Evolutionary conservation across 148 eudicot genomes (phyloP).

Genomic region (Vaccinium darrowii): DNA sequence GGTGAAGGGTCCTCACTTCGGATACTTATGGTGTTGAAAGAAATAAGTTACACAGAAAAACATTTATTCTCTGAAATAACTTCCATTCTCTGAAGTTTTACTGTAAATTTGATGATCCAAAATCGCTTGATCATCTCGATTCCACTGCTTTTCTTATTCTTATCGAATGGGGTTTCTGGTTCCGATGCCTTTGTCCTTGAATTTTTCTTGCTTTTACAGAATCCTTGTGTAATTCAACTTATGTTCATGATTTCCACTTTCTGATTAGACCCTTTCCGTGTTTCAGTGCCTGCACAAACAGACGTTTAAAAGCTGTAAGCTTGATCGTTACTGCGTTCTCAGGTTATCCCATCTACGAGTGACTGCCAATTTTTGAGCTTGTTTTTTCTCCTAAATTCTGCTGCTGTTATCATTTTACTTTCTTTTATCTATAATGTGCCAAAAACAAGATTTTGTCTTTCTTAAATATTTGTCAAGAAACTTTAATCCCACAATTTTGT

Average conservation of each 20-base stretch:
- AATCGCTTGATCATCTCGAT: not conserved
- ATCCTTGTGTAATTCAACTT: not conserved
- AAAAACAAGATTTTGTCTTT: not conserved
- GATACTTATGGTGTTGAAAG: not conserved
- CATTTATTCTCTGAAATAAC: not conserved
- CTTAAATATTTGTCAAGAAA: not conserved
- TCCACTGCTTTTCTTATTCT: not conserved
- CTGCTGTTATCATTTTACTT: slow-evolving; percentile 6
- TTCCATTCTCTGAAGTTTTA: not conserved
- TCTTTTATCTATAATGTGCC: not conserved
- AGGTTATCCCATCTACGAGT: not conserved
- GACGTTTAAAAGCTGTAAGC: not conserved
- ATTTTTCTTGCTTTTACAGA: not conserved
- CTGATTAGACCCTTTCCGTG: slow-evolving; percentile 3
- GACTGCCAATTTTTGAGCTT: not conserved
- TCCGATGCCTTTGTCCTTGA: not conserved
- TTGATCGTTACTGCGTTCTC: not conserved
- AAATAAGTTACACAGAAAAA: not conserved
- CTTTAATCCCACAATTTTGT: not conserved
- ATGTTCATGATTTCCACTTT: not conserved
- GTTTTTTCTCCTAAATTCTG: not conserved
- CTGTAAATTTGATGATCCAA: not conserved
- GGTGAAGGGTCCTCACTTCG: not conserved
- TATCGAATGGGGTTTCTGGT: not conserved
- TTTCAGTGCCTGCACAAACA: slow-evolving; percentile 13